A percentile compares a stretch with the other conserved stretches of the same genome.
Evolutionary conservation across 345 rosid species (phyloP).

Genomic region (Lepidium didymum): DNA sequence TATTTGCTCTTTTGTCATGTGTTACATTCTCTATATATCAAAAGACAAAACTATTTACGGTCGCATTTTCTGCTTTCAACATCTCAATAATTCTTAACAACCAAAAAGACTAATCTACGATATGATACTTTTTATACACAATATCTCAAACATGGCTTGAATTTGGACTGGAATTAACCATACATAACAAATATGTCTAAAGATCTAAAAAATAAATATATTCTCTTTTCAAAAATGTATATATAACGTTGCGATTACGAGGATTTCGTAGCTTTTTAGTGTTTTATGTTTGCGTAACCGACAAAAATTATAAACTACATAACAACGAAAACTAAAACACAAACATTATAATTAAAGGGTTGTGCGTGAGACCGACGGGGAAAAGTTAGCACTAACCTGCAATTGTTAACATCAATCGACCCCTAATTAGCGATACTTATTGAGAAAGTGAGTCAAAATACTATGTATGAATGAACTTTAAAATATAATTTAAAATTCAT

Average conservation of each 20-base stretch:
- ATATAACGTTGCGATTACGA: neutral
- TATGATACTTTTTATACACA: neutral
- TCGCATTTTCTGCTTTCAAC: conserved; percentile 14
- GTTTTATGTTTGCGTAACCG: conserved; percentile 8
- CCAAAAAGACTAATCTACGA: neutral
- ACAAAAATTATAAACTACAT: neutral
- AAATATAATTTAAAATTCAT: too few relatives aligned
- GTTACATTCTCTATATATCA: neutral
- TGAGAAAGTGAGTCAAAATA: conserved; percentile 26
- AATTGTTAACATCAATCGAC: conserved; percentile 20
- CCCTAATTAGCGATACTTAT: conserved; percentile 35
- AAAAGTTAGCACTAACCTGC: conserved; percentile 24
- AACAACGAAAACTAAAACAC: neutral
- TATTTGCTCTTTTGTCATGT: neutral
- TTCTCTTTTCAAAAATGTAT: neutral
- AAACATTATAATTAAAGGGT: conserved; percentile 9
- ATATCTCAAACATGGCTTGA: neutral
- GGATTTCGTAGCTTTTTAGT: neutral
- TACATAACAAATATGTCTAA: neutral
- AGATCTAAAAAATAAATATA: neutral
- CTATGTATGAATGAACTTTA: too few relatives aligned
- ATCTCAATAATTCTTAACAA: neutral
- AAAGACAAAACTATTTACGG: neutral
- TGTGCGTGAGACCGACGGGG: neutral
- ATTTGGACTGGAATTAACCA: neutral